Evolutionary conservation across 179 eudicot genomes (phyloP).

Genomic region (Beta macrorhiza): DNA sequence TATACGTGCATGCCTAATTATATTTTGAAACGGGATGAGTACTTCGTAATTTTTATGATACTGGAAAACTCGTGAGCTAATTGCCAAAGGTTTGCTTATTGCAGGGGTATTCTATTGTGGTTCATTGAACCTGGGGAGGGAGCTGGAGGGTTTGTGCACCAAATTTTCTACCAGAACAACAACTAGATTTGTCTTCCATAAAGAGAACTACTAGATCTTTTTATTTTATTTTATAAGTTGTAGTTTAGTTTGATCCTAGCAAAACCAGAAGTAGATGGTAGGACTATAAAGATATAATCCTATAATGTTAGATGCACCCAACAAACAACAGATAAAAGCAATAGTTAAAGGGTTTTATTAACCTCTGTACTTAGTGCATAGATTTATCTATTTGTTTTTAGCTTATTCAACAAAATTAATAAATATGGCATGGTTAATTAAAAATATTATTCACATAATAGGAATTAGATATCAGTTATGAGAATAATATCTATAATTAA

Average conservation of each 20-base stretch:
- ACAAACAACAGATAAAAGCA: neutral
- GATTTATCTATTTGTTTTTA: no score
- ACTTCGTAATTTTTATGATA: no score
- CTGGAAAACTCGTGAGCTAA: neutral
- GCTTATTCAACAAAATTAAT: no score
- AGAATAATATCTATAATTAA: no score
- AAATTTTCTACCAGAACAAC: conserved; percentile 40
- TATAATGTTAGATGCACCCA: neutral
- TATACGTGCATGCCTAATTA: no score
- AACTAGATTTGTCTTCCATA: conserved; percentile 50
- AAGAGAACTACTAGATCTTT: conserved; percentile 36
- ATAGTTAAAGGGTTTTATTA: no score
- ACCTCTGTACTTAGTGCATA: no score
- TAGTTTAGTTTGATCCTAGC: neutral
- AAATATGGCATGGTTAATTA: no score
- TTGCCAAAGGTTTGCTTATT: conserved; percentile 6
- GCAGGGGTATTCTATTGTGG: conserved; percentile 55
- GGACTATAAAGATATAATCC: neutral
- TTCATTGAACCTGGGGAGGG: conserved; percentile 32
- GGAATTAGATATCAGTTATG: no score
- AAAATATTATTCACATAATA: no score
- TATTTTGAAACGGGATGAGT: no score
- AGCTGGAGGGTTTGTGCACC: conserved; percentile 40
- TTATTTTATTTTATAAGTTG: neutral
- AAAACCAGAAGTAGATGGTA: neutral